Evolutionary conservation across 495 filamentous ascomycete species (phyloP).

Genomic region (Evernia prunastri): DNA sequence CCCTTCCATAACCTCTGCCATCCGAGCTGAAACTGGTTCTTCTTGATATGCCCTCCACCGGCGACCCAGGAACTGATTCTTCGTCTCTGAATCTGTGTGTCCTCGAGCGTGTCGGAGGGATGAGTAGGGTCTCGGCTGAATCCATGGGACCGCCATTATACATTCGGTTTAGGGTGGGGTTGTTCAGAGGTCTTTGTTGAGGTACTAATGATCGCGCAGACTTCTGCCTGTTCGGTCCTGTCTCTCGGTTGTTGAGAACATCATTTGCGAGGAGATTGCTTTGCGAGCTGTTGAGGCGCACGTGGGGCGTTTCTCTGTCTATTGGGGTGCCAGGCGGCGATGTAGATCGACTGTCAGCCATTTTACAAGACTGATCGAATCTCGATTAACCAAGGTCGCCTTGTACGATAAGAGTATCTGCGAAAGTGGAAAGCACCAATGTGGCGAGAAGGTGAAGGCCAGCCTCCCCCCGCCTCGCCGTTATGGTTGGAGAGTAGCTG

Average conservation of each 20-base stretch:
- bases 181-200: constrained; percentile 28
- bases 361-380: neutral
- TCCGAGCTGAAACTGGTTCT: constrained; percentile 60
- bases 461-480: constrained; percentile 2
- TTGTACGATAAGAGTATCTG: neutral
- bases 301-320: constrained; percentile 42
- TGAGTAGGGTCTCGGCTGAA: constrained; percentile 53
- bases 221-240: constrained; percentile 30
- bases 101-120: constrained; percentile 44
- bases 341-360: constrained; percentile 15
- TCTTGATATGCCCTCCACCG: constrained; percentile 43
- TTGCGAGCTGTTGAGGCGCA: constrained; percentile 53
- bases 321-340: constrained; percentile 29
- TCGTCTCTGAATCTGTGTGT: constrained; percentile 42
- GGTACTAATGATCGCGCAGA: constrained; percentile 38
- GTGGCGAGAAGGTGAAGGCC: constrained; percentile 7
- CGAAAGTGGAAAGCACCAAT: neutral
- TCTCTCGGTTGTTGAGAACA: constrained; percentile 30
- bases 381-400: neutral
- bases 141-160: constrained; percentile 41
- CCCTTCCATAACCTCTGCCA: constrained; percentile 38
- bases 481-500: neutral
- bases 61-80: constrained; percentile 38
- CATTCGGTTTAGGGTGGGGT: constrained; percentile 24
- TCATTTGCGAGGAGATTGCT: constrained; percentile 44